Evolutionary conservation across 148 eudicot species (phyloP), one percentile per base, ranked within the genome.

Genomic region (Silene latifolia): DNA sequence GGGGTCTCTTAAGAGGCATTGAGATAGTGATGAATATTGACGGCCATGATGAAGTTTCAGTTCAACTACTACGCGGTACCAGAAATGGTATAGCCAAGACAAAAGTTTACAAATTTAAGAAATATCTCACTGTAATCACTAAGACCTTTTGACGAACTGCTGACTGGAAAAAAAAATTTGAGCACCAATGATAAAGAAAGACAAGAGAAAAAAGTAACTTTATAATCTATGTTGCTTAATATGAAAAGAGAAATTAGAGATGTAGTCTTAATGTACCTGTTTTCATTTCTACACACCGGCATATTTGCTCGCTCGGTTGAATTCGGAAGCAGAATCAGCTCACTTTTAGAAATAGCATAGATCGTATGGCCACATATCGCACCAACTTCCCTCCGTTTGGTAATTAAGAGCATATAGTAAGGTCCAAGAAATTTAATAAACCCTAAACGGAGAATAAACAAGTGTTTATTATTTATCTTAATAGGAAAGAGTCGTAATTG

Each of bases 371-470:
- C 98, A 83, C 90, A 89, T 39, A 95, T 90, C 64, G 86, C 83
- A 79, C 98, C 98, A 74, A 95, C 87, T 78, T 82, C 81, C 88
- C 86, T 88, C 84, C 98, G 82, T 83, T 89, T 79, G 15, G 98
- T 95, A 67, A 95, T 90, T 72, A 94, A 74, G 69, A 94, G 76
- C 96, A 94, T 91, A 82, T 94, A 90, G 73, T 94, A 94, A 20
- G 98, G 97, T 70, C 97, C 98, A 75, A 88, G 76, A 82, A 95
- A 95, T 70, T 89, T 92, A 69, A 95, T 81, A 69, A 92, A 94
- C 39, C 98, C 97, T 91, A 62, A 63, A 73, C 21, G 32, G 60
- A 68, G 24, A 69, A 64, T 4, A 57, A 54, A 67, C 27, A 47
- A 18, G 18, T 23, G 69, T 17, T 17, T 19, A 39, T 47, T 20